Evolutionary conservation across 1,284 basidiomycete genomes (phyloP).

Genomic region (Retiboletus fuscus): DNA sequence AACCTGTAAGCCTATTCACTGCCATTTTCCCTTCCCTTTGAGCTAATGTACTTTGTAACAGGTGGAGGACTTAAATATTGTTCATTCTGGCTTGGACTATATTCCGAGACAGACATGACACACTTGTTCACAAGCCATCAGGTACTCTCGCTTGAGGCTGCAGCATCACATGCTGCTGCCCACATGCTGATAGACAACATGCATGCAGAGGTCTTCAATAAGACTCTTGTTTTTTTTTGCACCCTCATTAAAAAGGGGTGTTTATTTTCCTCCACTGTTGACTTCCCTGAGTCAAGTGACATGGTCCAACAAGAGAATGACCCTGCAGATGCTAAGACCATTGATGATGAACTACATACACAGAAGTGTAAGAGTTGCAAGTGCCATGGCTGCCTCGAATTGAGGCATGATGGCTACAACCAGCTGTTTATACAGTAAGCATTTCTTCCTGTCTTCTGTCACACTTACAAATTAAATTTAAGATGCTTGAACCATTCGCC

Average conservation of each 20-base stretch:
- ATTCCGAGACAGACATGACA: no score
- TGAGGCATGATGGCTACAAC: constrained; percentile 1
- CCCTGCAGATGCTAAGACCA: background rate
- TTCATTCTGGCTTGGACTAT: background rate
- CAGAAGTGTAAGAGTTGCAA: background rate
- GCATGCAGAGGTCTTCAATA: constrained; percentile 4
- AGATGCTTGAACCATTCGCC: background rate
- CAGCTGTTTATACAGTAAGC: constrained; percentile 21
- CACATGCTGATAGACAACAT: background rate
- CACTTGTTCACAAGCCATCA: background rate
- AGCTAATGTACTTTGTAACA: background rate
- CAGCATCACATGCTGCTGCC: background rate
- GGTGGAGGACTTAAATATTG: background rate
- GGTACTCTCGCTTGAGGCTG: background rate
- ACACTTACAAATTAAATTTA: background rate
- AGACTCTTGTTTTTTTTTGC: constrained; percentile 20
- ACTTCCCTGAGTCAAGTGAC: background rate
- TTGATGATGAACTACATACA: background rate
- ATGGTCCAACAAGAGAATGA: background rate
- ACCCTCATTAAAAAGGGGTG: constrained; percentile 14
- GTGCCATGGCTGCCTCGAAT: background rate
- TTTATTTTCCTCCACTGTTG: background rate
- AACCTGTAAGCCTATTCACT: background rate
- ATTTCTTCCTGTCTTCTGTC: background rate
- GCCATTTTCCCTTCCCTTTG: background rate